Conservation (phyloP, 1,139 yeast genomes). For the Sugiyamaella castrensis region DNA sequence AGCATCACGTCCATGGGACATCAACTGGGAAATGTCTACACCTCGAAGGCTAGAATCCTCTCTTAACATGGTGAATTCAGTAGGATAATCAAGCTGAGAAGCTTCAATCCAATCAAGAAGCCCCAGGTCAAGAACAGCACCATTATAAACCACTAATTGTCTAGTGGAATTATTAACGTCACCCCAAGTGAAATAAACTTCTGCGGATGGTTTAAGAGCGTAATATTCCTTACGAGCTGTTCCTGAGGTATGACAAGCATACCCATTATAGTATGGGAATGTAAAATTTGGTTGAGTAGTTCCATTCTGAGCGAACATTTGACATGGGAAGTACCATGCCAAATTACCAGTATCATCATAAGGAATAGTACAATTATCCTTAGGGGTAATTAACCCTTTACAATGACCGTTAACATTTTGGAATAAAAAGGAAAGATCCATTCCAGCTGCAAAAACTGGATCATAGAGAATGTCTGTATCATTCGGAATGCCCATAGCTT, state of each 20-base stretch:
- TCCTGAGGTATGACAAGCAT: conserved; percentile 84
- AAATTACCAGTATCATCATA: conserved; percentile 48
- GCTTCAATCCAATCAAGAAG: conserved; percentile 69
- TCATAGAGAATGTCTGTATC: conserved; percentile 75
- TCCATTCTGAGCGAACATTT: conserved; percentile 65
- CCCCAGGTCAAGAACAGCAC: conserved; percentile 78
- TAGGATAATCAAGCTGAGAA: conserved; percentile 70
- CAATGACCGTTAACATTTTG: conserved; percentile 97
- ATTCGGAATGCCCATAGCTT: conserved; percentile 67
- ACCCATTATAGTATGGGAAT: conserved; percentile 55
- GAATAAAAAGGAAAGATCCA: conserved; percentile 82
- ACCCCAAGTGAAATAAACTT: conserved; percentile 88
- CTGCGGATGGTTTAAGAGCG: conserved; percentile 58
- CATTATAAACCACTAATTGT: conserved; percentile 81
- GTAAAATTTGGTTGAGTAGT: conserved; percentile 62
- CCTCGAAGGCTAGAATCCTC: conserved; percentile 60
- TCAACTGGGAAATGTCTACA: conserved; percentile 72
- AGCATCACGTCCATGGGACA: conserved; percentile 67
- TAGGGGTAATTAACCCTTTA: conserved; percentile 73
- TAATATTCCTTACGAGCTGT: conserved; percentile 69
- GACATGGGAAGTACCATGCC: conserved; percentile 98
- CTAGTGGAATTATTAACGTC: conserved; percentile 69
- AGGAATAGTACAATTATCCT: conserved; percentile 69
- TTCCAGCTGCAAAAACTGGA: conserved; percentile 84
- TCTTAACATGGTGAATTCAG: conserved; percentile 60